phyloP scores from a whole-genome alignment of 2,329 filamentous ascomycete species.

The Macroventuria anomochaeta region DNA sequence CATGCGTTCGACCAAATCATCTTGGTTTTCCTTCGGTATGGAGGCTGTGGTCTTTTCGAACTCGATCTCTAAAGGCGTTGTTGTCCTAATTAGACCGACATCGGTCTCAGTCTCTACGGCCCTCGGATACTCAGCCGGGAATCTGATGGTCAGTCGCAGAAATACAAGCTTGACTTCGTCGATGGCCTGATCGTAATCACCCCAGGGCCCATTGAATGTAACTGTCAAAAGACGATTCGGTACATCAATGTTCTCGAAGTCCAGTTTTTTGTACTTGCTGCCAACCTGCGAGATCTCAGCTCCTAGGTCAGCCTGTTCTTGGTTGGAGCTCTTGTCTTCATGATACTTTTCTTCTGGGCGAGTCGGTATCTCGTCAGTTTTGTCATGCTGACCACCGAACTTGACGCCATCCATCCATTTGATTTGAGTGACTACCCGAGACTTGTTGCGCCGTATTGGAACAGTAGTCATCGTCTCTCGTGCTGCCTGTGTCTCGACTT shows the following conservation, averaged over 20 bases:
- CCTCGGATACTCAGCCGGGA: slow-evolving; percentile 64
- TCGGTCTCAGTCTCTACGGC: slow-evolving; percentile 48
- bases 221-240: slow-evolving; percentile 61
- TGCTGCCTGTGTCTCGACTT: slow-evolving; percentile 10
- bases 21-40: slow-evolving; percentile 59
- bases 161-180: slow-evolving; percentile 56
- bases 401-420: slow-evolving; percentile 71
- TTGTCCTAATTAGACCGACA: slow-evolving; percentile 38
- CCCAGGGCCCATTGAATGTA: slow-evolving; percentile 67
- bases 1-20: slow-evolving; percentile 58
- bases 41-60: slow-evolving; percentile 63
- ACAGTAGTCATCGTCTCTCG: slow-evolving; percentile 57
- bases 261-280: slow-evolving; percentile 66
- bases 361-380: slow-evolving; percentile 28
- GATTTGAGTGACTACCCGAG: slow-evolving; percentile 64
- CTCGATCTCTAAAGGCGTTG: slow-evolving; percentile 58
- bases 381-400: slow-evolving; percentile 55
- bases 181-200: slow-evolving; percentile 43
- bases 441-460: slow-evolving; percentile 57
- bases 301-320: slow-evolving; percentile 54
- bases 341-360: slow-evolving; percentile 24
- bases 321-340: slow-evolving; percentile 49
- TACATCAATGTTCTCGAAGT: slow-evolving; percentile 65
- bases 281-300: slow-evolving; percentile 68
- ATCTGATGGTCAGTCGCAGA: slow-evolving; percentile 64